Evolutionary conservation across 2,329 filamentous ascomycete genomes (phyloP).

Genomic region (Botrytis hyacinthi): DNA sequence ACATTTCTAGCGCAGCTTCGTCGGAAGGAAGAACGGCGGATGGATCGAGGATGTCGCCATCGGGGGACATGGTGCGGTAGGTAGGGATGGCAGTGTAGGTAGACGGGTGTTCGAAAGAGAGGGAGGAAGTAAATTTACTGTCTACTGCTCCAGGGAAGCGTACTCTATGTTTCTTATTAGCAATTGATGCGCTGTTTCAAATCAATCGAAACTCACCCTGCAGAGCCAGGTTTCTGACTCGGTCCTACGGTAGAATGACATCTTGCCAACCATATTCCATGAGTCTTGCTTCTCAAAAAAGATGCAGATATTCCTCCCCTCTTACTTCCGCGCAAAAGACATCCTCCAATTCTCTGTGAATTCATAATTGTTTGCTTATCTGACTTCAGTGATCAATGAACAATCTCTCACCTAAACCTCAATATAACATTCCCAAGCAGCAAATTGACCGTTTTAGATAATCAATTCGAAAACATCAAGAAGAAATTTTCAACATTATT

Average conservation of each 20-base stretch:
- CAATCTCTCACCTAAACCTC: not conserved
- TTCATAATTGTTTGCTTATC: conserved; percentile 18
- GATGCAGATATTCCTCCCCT: not conserved
- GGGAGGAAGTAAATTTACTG: conserved; percentile 80
- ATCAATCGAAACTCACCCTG: conserved; percentile 28
- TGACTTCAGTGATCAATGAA: not conserved
- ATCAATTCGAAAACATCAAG: not conserved
- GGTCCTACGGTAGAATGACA: conserved; percentile 31
- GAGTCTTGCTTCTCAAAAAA: not conserved
- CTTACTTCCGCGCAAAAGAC: conserved; percentile 8
- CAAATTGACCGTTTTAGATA: not conserved
- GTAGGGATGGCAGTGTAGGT: conserved; percentile 77
- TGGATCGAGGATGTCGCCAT: conserved; percentile 78
- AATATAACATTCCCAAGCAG: not conserved
- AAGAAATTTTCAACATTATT: not conserved
- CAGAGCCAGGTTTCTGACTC: conserved; percentile 33
- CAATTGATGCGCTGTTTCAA: not conserved
- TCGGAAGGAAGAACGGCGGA: conserved; percentile 55
- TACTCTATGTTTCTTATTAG: conserved; percentile 43
- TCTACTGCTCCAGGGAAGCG: conserved; percentile 90
- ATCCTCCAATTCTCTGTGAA: conserved; percentile 13
- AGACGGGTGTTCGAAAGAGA: conserved; percentile 74
- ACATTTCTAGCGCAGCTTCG: conserved; percentile 34
- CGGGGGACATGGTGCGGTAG: conserved; percentile 86
- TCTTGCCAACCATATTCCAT: conserved; percentile 22